A percentile compares a stretch with the other conserved stretches of the same genome.
Conservation (phyloP, 1,284 basidiomycete species). For the Volvariella surrecta region DNA sequence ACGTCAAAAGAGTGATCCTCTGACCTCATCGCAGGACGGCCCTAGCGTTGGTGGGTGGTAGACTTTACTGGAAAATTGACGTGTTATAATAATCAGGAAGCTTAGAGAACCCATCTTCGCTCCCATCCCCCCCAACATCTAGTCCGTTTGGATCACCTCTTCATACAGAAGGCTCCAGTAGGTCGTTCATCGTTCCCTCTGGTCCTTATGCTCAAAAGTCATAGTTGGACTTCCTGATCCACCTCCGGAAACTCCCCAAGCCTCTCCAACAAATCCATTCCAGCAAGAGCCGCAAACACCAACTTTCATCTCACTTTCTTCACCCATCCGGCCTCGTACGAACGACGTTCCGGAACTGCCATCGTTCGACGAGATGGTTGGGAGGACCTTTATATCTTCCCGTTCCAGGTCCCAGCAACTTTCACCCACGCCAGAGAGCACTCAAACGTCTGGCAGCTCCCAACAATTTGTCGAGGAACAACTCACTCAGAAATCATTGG, state of each 20-base stretch:
- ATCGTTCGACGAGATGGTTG: constrained; percentile 19
- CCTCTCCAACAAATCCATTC: not conserved
- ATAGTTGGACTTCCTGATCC: constrained; percentile 3
- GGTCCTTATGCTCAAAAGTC: constrained; percentile 4
- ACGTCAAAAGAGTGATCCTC: not conserved
- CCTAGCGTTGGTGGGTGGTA: not conserved
- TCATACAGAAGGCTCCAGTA: not conserved
- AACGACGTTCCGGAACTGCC: constrained; percentile 25
- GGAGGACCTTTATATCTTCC: not conserved
- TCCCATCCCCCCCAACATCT: constrained; percentile 18
- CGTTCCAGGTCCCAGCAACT: not conserved
- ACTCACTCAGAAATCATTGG: constrained; percentile 18
- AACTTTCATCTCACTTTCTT: constrained; percentile 28
- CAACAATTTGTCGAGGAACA: constrained; percentile 22
- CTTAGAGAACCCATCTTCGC: constrained; percentile 8
- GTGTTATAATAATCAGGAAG: not conserved
- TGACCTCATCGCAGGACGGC: not conserved
- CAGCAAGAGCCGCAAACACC: constrained; percentile 10
- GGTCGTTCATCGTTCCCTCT: constrained; percentile 2
- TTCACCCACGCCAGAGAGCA: not conserved
- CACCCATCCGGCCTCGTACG: constrained; percentile 20
- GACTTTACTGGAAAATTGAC: not conserved
- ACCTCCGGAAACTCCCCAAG: constrained; percentile 3
- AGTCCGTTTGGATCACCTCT: constrained; percentile 9
- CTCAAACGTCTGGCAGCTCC: constrained; percentile 16